These are phyloP conservation scores for Yarrowia sp. DNA, from an alignment of 805 yeast genomes.

Conservation along the genomic window DNA sequence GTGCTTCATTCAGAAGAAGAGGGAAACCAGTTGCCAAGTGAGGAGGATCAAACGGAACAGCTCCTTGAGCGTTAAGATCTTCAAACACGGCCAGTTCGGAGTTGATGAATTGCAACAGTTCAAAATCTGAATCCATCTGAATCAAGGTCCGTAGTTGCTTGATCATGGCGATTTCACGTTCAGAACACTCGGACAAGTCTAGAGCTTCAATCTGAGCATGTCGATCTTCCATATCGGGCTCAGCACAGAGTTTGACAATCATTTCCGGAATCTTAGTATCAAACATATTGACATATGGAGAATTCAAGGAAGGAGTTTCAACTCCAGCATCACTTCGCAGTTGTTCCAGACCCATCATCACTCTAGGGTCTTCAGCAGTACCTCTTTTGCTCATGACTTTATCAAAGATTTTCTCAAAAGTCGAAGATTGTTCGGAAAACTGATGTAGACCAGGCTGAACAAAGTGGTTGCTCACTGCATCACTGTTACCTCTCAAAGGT, in stretches of 20 bases:
- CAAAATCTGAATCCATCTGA: constrained; percentile 11
- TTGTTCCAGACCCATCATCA: no score
- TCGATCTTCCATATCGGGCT: background rate
- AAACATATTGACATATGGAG: background rate
- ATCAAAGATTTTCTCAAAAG: background rate
- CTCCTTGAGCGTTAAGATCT: background rate
- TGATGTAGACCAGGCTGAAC: background rate
- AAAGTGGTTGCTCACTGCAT: background rate
- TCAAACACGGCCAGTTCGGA: background rate
- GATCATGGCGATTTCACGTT: background rate
- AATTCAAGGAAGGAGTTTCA: background rate
- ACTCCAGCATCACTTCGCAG: background rate
- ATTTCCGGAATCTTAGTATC: background rate
- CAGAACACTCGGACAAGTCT: background rate
- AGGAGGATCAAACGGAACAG: constrained; percentile 23
- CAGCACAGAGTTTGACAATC: background rate
- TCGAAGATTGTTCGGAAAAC: background rate
- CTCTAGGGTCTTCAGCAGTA: no score
- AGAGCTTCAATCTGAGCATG: background rate
- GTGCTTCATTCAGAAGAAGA: constrained; percentile 30
- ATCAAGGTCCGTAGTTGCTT: background rate
- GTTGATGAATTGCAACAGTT: background rate
- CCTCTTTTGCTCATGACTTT: background rate
- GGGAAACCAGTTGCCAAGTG: constrained; percentile 27
- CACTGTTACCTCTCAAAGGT: background rate